Base-by-base conservation (phyloP, 148 eudicot genomes). In the Camellia sinensis region DNA sequence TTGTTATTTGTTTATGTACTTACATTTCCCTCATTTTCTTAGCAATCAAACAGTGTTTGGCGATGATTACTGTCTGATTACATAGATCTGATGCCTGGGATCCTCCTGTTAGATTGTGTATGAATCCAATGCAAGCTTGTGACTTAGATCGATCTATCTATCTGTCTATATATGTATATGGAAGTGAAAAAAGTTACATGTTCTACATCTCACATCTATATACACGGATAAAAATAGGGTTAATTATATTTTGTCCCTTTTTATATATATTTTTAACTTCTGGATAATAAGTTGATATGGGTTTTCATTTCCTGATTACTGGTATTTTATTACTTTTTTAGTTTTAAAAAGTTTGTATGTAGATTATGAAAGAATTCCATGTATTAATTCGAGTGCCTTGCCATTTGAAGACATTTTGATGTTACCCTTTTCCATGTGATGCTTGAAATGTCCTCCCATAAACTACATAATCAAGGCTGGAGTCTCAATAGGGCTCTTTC, bases 391-490 rank as follows among this genome's bases (percentile, higher is more conserved):
- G 21, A 66, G 74, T 69, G 40, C 44, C 59, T 44, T 65, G 44
- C 12, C 15, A 8, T 8, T 17, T 11, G 19, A 63, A 46, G 73
- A 73, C 48, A 18, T 54, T 63, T 45, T 22, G 77, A 40, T 70
- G 14, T 77, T 60, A 2, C 79, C 74, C 29, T 17, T 60, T 73
- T 78, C 68, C 43, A 3, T 59, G 52, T 65, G 74, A 62, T 68
- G 78, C 79, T 71, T 61, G 75, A 81, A 83, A 79, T 78, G 68
- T n/a, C 4, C 77, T 81, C 86, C 89, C 87, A 56, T 50, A 71
- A 6, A 5, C 18, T 6, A 40, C 4, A 37, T 76, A 80, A 87
- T 87, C 89, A 84, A 87, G 89, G 89, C 89, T 87, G 85, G 87
- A 84, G 80, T 87, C 89, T 87, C 87, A 54, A 52, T 83, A 79